Evolutionary conservation across 805 yeast species (phyloP).

Genomic region (Pichia membranifaciens): DNA sequence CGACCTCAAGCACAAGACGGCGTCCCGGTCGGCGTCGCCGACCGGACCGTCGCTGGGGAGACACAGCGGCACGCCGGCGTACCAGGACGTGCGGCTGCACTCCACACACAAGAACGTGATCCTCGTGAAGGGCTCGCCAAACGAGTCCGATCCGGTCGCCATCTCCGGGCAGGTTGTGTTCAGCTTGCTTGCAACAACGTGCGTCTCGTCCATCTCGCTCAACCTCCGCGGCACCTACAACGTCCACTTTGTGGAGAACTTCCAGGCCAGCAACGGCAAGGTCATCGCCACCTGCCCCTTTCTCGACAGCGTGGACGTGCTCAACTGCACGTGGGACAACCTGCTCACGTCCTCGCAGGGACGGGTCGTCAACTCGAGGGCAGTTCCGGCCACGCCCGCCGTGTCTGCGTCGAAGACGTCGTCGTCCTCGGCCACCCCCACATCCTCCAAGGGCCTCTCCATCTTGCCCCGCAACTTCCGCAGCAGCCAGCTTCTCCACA

Average conservation of each 20-base stretch:
- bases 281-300: constrained; percentile 30
- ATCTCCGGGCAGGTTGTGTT: constrained; percentile 40
- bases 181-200: not conserved
- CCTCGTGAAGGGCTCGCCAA: not conserved
- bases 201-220: constrained; percentile 26
- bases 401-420: too few relatives aligned
- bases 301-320: constrained; percentile 34
- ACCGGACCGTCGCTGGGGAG: too few relatives aligned
- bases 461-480: not conserved
- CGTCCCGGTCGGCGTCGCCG: too few relatives aligned
- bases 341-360: constrained; percentile 38
- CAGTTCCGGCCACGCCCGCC: too few relatives aligned
- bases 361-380: too few relatives aligned
- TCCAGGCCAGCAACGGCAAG: constrained; percentile 23
- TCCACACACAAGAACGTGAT: constrained; percentile 32
- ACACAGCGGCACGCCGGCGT: too few relatives aligned
- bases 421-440: too few relatives aligned
- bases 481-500: not conserved
- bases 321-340: constrained; percentile 45
- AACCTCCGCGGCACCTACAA: constrained; percentile 38
- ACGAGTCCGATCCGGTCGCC: not conserved
- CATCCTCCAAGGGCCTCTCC: too few relatives aligned
- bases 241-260: constrained; percentile 36
- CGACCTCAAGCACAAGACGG: not conserved
- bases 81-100: constrained; percentile 15